phyloP scores from a whole-genome alignment of 2,329 filamentous ascomycete species.

The Verticillium zaregamsianum region DNA sequence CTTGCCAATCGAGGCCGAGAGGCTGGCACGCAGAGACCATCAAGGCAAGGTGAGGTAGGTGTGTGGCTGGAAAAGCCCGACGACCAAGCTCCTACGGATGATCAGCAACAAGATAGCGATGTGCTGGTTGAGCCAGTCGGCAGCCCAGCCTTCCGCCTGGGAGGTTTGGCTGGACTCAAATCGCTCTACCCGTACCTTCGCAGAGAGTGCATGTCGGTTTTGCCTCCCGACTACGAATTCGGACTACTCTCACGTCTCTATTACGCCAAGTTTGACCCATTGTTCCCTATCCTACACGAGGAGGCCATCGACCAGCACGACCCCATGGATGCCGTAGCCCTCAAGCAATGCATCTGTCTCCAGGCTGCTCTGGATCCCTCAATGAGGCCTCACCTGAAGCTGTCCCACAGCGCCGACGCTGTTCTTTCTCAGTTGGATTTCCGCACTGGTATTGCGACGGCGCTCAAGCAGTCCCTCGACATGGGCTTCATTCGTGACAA shows the following conservation, averaged over 20 bases:
- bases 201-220: slow-evolving; percentile 10
- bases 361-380: slow-evolving; percentile 15
- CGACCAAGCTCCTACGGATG: slow-evolving; percentile 1
- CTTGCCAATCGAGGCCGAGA: slow-evolving; percentile 11
- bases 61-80: slow-evolving; percentile 12
- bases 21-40: slow-evolving; percentile 4
- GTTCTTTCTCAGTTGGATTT: slow-evolving; percentile 12
- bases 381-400: slow-evolving; percentile 12
- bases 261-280: slow-evolving; percentile 16
- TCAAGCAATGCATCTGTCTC: slow-evolving; percentile 17
- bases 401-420: slow-evolving; percentile 3
- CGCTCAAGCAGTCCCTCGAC: slow-evolving; percentile 12
- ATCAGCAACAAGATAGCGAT: background rate
- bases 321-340: slow-evolving; percentile 12
- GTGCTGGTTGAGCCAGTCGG: slow-evolving; percentile 6
- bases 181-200: slow-evolving; percentile 11
- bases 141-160: slow-evolving; percentile 7
- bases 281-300: slow-evolving; percentile 15
- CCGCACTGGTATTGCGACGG: slow-evolving; percentile 9
- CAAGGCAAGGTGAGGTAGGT: slow-evolving; percentile 12
- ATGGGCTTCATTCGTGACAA: slow-evolving; percentile 12
- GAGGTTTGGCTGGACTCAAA: background rate
- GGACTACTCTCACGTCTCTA: slow-evolving; percentile 10
- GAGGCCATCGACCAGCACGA: slow-evolving; percentile 14
- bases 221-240: slow-evolving; percentile 11